Evolutionary conservation across 441 rosid genomes (phyloP).

Genomic region (Populus hybrid): DNA sequence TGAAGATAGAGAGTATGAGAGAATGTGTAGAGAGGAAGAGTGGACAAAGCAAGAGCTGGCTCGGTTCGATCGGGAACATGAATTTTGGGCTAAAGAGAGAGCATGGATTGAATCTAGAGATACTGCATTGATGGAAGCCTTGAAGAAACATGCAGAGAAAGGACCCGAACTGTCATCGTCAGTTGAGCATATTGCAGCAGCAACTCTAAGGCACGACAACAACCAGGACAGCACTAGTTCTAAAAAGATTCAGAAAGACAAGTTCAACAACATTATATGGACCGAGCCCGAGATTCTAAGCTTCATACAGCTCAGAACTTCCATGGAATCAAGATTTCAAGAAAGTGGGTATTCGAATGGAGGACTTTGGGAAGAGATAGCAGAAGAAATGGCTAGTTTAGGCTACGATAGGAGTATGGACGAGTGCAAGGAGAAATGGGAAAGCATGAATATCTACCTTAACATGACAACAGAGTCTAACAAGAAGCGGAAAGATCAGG

Average conservation of each 20-base stretch:
- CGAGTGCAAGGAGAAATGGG: conserved; percentile 43
- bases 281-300: conserved; percentile 38
- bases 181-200: conserved; percentile 13
- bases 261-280: conserved; percentile 16
- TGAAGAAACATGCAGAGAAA: conserved; percentile 30
- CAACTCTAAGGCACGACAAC: conserved; percentile 11
- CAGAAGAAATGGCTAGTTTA: conserved; percentile 37
- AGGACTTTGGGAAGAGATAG: conserved; percentile 42
- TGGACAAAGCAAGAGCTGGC: conserved; percentile 47
- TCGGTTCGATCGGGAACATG: conserved; percentile 36
- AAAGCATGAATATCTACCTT: conserved; percentile 27
- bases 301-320: conserved; percentile 34
- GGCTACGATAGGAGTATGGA: conserved; percentile 30
- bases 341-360: conserved; percentile 28
- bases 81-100: conserved; percentile 48
- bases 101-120: conserved; percentile 58
- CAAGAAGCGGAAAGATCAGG: conserved; percentile 24
- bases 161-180: conserved; percentile 18
- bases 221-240: neutral
- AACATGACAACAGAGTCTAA: conserved; percentile 24
- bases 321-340: conserved; percentile 34
- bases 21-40: conserved; percentile 40
- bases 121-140: conserved; percentile 40
- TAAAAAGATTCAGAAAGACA: conserved; percentile 6
- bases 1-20: conserved; percentile 51